phyloP scores from a whole-genome alignment of 2,329 filamentous ascomycete species.

The Ceratocystis huliohia region DNA sequence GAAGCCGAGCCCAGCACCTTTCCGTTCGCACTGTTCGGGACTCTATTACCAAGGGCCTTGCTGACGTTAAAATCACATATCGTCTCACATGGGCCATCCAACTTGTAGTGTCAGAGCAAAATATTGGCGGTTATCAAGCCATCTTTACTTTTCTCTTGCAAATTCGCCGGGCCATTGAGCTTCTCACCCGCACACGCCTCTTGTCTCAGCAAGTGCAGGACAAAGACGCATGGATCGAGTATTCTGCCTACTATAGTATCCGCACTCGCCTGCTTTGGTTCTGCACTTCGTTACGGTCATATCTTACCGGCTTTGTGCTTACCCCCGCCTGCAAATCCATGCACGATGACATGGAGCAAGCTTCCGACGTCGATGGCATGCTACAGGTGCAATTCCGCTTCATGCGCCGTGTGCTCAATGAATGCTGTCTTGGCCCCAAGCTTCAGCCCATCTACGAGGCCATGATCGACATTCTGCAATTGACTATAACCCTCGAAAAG shows the following conservation, averaged over 20 bases:
- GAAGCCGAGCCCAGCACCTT: constrained; percentile 30
- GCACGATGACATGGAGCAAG: constrained; percentile 41
- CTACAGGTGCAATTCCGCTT: constrained; percentile 54
- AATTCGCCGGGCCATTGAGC: constrained; percentile 54
- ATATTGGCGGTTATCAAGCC: constrained; percentile 54
- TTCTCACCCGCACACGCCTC: constrained; percentile 46
- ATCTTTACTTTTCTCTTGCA: constrained; percentile 69
- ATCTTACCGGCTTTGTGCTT: constrained; percentile 62
- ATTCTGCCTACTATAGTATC: constrained; percentile 44
- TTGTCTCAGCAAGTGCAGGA: constrained; percentile 32
- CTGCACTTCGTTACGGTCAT: constrained; percentile 58
- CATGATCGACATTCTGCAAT: constrained; percentile 63
- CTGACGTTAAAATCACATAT: constrained; percentile 54
- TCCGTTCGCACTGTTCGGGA: constrained; percentile 37
- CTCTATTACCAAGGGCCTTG: constrained; percentile 46
- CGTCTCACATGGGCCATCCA: constrained; percentile 52
- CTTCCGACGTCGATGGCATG: constrained; percentile 72
- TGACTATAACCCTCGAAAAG: constrained; percentile 58
- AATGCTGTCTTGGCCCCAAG: constrained; percentile 56
- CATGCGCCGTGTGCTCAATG: constrained; percentile 48
- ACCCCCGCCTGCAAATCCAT: constrained; percentile 47
- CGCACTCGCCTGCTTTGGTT: constrained; percentile 68
- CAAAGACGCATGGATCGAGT: constrained; percentile 31
- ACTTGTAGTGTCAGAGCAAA: constrained; percentile 59
- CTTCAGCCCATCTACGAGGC: constrained; percentile 58